phyloP scores from a whole-genome alignment of 2,329 filamentous ascomycete species.

The Fusarium secorum region DNA sequence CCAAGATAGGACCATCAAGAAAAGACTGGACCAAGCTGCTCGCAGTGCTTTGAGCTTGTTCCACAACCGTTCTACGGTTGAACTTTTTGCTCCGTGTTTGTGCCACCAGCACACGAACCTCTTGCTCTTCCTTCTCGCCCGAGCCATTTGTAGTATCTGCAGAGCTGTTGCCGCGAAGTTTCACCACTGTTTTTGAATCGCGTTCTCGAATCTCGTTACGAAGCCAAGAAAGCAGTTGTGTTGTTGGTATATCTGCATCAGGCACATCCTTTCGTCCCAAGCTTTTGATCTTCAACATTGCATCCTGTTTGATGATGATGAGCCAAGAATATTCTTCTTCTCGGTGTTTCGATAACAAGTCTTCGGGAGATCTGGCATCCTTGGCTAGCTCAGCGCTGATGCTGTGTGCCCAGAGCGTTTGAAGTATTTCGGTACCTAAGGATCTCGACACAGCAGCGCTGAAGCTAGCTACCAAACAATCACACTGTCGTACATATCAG shows the following conservation, averaged over 20 bases:
- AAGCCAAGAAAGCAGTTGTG: slow-evolving; percentile 81
- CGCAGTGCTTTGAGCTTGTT: slow-evolving; percentile 71
- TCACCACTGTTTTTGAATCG: slow-evolving; percentile 66
- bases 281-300: slow-evolving; percentile 79
- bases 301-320: slow-evolving; percentile 83
- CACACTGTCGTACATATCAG: slow-evolving; percentile 63
- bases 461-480: slow-evolving; percentile 89
- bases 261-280: slow-evolving; percentile 76
- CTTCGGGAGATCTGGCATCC: slow-evolving; percentile 80
- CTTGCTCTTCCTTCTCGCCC: slow-evolving; percentile 61
- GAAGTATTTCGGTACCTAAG: slow-evolving; percentile 77
- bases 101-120: slow-evolving; percentile 84
- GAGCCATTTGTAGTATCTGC: slow-evolving; percentile 43
- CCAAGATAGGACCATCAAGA: slow-evolving; percentile 80
- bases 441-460: slow-evolving; percentile 79
- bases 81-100: slow-evolving; percentile 90
- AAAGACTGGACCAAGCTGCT: slow-evolving; percentile 74
- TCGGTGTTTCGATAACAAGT: slow-evolving; percentile 77
- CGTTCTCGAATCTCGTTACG: slow-evolving; percentile 82
- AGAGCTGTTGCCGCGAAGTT: slow-evolving; percentile 47
- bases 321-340: slow-evolving; percentile 86
- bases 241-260: slow-evolving; percentile 77
- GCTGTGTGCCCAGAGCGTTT: slow-evolving; percentile 80
- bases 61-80: slow-evolving; percentile 85
- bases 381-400: slow-evolving; percentile 89